Percentiles rank a stretch among this genome's conserved stretches.
phyloP scores from a whole-genome alignment of 78 protist species.

The Tieghemostelium lacteum region DNA sequence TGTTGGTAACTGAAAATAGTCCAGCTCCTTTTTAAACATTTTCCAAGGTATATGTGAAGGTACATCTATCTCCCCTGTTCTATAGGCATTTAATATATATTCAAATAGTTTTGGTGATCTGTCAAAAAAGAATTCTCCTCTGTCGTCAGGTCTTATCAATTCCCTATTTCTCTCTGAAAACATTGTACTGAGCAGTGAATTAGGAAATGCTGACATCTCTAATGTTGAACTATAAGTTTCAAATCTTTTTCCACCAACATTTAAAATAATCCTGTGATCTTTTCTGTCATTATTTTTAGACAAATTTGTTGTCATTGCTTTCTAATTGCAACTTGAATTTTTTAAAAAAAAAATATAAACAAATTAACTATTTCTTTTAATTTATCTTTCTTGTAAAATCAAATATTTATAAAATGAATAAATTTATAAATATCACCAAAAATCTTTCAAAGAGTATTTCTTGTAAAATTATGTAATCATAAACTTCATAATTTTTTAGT shows the following conservation, averaged over 20 bases:
- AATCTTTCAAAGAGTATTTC: too few relatives aligned
- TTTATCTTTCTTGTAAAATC: too few relatives aligned
- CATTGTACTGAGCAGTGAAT: conserved; percentile 43
- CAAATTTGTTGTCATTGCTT: too few relatives aligned
- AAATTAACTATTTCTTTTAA: too few relatives aligned
- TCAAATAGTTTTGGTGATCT: conserved; percentile 52
- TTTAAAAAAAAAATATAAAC: too few relatives aligned
- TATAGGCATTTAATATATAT: conserved; percentile 30
- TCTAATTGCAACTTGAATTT: too few relatives aligned
- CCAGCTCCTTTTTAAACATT: conserved; percentile 37
- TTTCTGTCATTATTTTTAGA: too few relatives aligned
- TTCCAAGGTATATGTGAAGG: background rate
- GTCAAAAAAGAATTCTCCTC: conserved; percentile 67
- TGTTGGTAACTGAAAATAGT: conserved; percentile 53
- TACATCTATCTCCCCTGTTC: conserved; percentile 14
- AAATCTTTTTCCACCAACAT: conserved; percentile 73
- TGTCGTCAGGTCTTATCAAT: conserved; percentile 19
- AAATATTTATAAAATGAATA: too few relatives aligned
- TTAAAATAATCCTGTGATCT: conserved; percentile 43
- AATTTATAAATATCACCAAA: too few relatives aligned
- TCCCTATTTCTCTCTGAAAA: conserved; percentile 44
- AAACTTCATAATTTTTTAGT: too few relatives aligned
- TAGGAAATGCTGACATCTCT: background rate
- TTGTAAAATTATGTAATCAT: too few relatives aligned
- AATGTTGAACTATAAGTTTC: conserved; percentile 63